Evolutionary conservation across 805 yeast genomes (phyloP).

Genomic region (Candida glaebosa): DNA sequence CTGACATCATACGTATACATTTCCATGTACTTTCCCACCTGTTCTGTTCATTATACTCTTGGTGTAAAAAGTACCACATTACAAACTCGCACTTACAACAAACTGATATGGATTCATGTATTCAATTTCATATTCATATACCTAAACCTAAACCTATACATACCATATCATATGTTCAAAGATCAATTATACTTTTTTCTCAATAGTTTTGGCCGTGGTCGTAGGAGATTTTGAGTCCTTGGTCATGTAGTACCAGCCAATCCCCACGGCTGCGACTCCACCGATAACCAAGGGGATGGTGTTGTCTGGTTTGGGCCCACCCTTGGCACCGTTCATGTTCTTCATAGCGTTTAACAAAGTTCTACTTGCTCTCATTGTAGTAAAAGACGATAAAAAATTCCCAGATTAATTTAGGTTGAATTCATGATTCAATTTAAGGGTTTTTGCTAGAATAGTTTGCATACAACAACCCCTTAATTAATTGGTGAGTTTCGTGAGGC

Average conservation of each 20-base stretch:
- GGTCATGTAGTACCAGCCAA: conserved; percentile 3
- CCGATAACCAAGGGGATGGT: conserved; percentile 3
- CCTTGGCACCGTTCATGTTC: not conserved
- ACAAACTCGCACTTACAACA: not conserved
- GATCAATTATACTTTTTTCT: too few relatives aligned
- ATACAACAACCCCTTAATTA: not conserved
- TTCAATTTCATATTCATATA: too few relatives aligned
- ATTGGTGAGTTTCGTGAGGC: too few relatives aligned
- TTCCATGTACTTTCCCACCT: not conserved
- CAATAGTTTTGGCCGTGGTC: not conserved
- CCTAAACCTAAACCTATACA: too few relatives aligned
- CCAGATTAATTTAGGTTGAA: conserved; percentile 98
- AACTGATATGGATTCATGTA: not conserved
- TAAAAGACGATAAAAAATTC: conserved; percentile 65
- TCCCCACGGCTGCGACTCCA: conserved; percentile 2
- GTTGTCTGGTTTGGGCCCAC: conserved; percentile 2
- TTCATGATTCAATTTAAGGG: conserved; percentile 38
- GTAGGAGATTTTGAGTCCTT: not conserved
- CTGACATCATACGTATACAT: not conserved
- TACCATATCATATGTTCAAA: too few relatives aligned
- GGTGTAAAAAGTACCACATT: conserved; percentile 1
- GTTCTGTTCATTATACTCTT: not conserved
- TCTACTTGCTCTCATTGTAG: conserved; percentile 2
- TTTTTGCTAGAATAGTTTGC: conserved; percentile 39
- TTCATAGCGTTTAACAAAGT: conserved; percentile 1